Evolutionary conservation across 1,284 basidiomycete species (phyloP).

Genomic region (Chondrostereum purpureum): DNA sequence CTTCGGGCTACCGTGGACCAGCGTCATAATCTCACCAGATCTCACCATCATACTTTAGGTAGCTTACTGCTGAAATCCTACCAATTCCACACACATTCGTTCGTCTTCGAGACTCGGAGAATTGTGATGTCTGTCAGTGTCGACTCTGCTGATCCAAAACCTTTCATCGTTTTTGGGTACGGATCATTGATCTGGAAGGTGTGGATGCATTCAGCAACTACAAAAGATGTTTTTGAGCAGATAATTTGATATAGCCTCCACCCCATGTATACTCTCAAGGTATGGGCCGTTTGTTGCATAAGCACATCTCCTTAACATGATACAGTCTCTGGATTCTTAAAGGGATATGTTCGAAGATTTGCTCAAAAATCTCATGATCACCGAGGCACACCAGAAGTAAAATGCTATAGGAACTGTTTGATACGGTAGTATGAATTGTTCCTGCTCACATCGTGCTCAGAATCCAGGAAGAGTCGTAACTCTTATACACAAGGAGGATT

Average conservation of each 20-base stretch:
- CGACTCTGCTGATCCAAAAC: too few species aligned
- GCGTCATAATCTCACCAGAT: too few species aligned
- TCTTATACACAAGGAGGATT: constrained; percentile 78
- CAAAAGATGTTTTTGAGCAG: constrained; percentile 2
- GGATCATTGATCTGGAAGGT: constrained; percentile 82
- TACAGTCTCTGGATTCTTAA: constrained; percentile 72
- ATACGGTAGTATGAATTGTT: too few species aligned
- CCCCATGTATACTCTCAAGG: constrained; percentile 61
- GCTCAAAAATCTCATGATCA: constrained; percentile 87
- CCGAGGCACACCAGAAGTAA: constrained; percentile 72
- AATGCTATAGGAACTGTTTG: constrained; percentile 7
- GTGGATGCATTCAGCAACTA: not conserved
- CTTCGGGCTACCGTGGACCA: too few species aligned
- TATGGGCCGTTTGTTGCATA: constrained; percentile 18
- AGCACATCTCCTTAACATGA: not conserved
- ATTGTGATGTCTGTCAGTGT: too few species aligned
- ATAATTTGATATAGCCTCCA: too few species aligned
- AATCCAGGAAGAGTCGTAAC: constrained; percentile 84
- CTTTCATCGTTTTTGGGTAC: constrained; percentile 73
- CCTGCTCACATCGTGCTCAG: constrained; percentile 25
- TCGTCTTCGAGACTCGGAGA: too few species aligned
- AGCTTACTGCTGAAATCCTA: too few species aligned
- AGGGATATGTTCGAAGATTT: constrained; percentile 81
- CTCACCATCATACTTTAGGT: too few species aligned
- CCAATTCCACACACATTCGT: too few species aligned